Base-by-base conservation (phyloP, 2,329 filamentous ascomycete genomes). In the Thyridium curvatum region DNA sequence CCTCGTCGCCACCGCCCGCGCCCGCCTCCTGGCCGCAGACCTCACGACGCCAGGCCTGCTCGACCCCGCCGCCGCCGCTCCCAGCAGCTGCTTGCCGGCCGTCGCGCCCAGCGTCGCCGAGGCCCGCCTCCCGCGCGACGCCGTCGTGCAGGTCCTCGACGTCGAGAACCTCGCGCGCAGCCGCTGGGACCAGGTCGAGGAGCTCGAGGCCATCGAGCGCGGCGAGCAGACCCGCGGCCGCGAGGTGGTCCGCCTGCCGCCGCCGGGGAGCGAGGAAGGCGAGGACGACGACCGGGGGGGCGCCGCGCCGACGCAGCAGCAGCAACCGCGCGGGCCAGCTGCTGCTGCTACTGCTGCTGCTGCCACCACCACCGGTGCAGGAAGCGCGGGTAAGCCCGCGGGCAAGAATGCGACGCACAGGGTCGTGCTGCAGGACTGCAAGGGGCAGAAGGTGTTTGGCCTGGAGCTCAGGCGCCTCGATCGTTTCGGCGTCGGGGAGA, bases 181-280 rank as follows among this genome's bases (percentile, higher is more conserved):
- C 50, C 75, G 84, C 37, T 94, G 90, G 87, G 83, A 87, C 46
- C 88, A 96, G 59, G 75, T 95, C 26, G 88, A 96, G 58, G 79
- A 82, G 28, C 77, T 93, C 7, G 86, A 91, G 59, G 75, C 80
- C 32, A 68, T 80, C 33, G 79, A 84, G 52, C 72, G 84, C 12
- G 86, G 86, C 1, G 86, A 91, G 62, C 76, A 69, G 46, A 86
- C 74, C 1, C 75, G 79, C 31, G 93, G 93, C 0, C 67, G 89
- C 9, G 85, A 96, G 57, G 79, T 98, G 21, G 79, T 97, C 14
- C 75, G 91, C 3, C 75, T 93, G 21, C 61, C 63, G 3, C 57
- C 57, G 1, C 40, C 41, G 12, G 52, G 46, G 9, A 56, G 45
- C 0, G 69, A 70, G 3, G 69, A 69, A 8, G 21, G 10, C 10